Conservation (phyloP, 768 basidiomycete species). For the Ramaria rubella region DNA sequence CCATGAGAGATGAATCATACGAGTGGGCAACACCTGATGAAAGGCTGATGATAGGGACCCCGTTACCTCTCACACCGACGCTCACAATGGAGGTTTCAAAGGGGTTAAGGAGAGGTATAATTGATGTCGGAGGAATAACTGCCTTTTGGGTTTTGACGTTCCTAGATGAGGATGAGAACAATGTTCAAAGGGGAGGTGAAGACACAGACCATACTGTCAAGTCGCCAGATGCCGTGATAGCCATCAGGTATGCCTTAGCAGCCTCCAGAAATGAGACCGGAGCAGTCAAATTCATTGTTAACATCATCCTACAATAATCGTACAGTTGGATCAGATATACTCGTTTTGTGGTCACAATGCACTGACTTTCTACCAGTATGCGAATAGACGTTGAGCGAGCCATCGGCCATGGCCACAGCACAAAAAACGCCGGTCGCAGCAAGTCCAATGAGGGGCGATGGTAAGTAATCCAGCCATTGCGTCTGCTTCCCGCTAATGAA, state of each 20-base stretch:
- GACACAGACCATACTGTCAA: slow-evolving; percentile 66
- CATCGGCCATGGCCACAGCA: slow-evolving; percentile 75
- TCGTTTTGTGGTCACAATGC: not conserved
- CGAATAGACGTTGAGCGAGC: slow-evolving; percentile 77
- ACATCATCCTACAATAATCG: slow-evolving; percentile 53
- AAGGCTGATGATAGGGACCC: slow-evolving; percentile 67
- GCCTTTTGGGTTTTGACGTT: slow-evolving; percentile 63
- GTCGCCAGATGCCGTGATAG: slow-evolving; percentile 65
- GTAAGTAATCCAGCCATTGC: slow-evolving; percentile 87
- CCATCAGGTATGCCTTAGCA: slow-evolving; percentile 55
- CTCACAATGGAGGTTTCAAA: slow-evolving; percentile 58
- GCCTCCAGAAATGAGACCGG: slow-evolving; percentile 66
- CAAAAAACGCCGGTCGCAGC: slow-evolving; percentile 61
- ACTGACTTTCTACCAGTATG: slow-evolving; percentile 73
- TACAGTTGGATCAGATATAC: not conserved
- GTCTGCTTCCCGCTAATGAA: slow-evolving; percentile 60
- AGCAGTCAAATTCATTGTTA: slow-evolving; percentile 64
- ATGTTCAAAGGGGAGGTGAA: slow-evolving; percentile 6
- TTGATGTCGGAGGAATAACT: slow-evolving; percentile 57
- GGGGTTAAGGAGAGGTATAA: slow-evolving; percentile 50
- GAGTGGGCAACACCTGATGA: slow-evolving; percentile 75
- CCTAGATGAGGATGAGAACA: slow-evolving; percentile 35
- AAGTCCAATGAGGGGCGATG: slow-evolving; percentile 60
- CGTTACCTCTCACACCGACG: slow-evolving; percentile 69
- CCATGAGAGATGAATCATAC: slow-evolving; percentile 58